Percentiles rank a stretch among this genome's conserved stretches.
Conservation (phyloP, 805 yeast species). For the Yamadazyma olivae region DNA sequence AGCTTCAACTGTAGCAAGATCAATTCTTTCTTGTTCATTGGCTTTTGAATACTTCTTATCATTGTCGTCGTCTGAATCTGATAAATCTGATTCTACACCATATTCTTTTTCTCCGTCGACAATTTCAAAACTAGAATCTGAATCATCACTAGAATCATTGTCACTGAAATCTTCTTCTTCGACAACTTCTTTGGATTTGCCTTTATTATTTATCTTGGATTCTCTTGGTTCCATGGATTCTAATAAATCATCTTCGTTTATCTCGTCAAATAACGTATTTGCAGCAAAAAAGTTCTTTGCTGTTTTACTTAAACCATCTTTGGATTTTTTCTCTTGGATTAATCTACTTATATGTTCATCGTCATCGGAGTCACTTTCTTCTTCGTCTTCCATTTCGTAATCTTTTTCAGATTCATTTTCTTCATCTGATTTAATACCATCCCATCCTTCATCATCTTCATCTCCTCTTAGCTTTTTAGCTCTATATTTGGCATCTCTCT, state of each 20-base stretch:
- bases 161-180: conserved; percentile 35
- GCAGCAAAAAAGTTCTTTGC: conserved; percentile 41
- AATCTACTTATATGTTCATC: conserved; percentile 62
- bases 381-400: conserved; percentile 37
- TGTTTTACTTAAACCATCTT: conserved; percentile 29
- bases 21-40: conserved; percentile 63
- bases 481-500: conserved; percentile 63
- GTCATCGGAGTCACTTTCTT: conserved; percentile 55
- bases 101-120: conserved; percentile 25
- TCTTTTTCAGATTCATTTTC: conserved; percentile 39
- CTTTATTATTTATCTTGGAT: conserved; percentile 4
- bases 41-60: conserved; percentile 34
- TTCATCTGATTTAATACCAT: conserved; percentile 58
- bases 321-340: conserved; percentile 47
- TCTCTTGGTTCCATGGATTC: conserved; percentile 31
- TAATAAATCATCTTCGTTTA: conserved; percentile 49
- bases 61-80: conserved; percentile 51
- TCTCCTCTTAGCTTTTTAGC: conserved; percentile 76
- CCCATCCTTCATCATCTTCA: conserved; percentile 74
- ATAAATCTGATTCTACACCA: conserved; percentile 27
- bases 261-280: conserved; percentile 35
- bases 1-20: conserved; percentile 88
- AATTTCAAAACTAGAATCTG: conserved; percentile 44
- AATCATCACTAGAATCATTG: conserved; percentile 29
- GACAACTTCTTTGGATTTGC: conserved; percentile 1